phyloP scores from a whole-genome alignment of 2,329 filamentous ascomycete species.

The Trichoderma atroviride region DNA sequence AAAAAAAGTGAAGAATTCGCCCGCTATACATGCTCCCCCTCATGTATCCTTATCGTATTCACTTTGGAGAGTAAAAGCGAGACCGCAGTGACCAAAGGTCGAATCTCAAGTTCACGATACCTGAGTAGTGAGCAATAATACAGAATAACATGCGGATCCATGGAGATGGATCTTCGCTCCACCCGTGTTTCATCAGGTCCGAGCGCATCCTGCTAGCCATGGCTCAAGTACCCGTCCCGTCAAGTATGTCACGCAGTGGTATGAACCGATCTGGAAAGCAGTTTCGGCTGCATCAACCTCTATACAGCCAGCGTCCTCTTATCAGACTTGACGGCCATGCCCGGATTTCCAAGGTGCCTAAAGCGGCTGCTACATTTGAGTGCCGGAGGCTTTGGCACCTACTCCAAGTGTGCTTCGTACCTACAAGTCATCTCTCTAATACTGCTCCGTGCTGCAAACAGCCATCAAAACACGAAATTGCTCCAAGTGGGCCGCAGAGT shows the following conservation, averaged over 20 bases:
- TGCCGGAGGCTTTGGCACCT: background rate
- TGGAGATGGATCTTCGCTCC: constrained; percentile 23
- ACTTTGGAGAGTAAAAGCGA: background rate
- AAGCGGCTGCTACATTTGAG: background rate
- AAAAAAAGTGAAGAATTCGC: background rate
- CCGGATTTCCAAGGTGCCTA: background rate
- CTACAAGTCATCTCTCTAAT: background rate
- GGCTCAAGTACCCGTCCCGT: background rate
- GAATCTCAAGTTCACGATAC: background rate
- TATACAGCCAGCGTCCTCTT: background rate
- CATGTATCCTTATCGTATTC: background rate
- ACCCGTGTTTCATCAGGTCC: constrained; percentile 27
- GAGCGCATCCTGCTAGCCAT: background rate
- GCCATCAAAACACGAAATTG: background rate
- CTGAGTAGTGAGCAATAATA: background rate
- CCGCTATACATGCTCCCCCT: background rate
- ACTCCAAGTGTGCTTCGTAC: background rate
- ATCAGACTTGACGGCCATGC: background rate
- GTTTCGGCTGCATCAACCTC: background rate
- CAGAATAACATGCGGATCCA: constrained; percentile 10
- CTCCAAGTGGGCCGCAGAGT: background rate
- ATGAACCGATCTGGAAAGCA: background rate
- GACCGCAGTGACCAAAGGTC: background rate
- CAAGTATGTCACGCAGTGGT: background rate
- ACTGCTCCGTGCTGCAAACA: constrained; percentile 14